These are phyloP conservation scores for Phaeosphaeria sp. DNA, from an alignment of 2,329 filamentous ascomycete genomes.

Conservation along the genomic window DNA sequence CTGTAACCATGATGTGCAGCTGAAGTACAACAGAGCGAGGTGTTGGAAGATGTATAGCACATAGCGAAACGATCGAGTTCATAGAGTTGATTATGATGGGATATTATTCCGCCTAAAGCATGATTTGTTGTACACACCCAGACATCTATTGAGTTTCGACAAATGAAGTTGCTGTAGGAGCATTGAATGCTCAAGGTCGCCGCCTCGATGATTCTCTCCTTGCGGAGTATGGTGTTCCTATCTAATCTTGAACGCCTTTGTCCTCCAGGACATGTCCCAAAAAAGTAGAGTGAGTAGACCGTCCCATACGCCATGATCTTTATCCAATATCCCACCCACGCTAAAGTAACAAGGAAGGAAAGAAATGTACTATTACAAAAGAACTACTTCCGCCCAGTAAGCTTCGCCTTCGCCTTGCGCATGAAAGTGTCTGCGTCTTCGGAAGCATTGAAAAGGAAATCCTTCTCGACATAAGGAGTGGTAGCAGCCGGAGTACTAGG, in stretches of 20 bases:
- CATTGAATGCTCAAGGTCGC: neutral
- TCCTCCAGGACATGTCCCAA: neutral
- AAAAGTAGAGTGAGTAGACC: neutral
- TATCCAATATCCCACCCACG: neutral
- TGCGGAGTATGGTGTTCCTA: neutral
- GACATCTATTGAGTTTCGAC: no score
- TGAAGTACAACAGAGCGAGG: no score
- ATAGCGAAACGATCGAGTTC: no score
- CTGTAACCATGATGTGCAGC: no score
- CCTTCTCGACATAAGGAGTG: conserved; percentile 19
- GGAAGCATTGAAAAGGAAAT: conserved; percentile 34
- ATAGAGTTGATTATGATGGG: no score
- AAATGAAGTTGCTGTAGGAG: no score
- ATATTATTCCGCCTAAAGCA: no score
- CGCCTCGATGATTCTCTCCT: neutral
- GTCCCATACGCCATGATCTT: neutral
- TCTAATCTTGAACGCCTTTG: neutral
- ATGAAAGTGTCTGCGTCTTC: conserved; percentile 39
- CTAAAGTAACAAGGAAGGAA: neutral
- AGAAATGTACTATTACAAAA: neutral
- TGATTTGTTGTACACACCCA: no score
- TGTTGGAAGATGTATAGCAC: no score
- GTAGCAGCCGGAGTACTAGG: conserved; percentile 3
- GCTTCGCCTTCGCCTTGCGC: conserved; percentile 17
- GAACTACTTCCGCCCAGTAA: neutral